A percentile compares a stretch with the other conserved stretches of the same genome.
Conservation (phyloP, 768 basidiomycete species). For the Antrodiella citrinella region DNA sequence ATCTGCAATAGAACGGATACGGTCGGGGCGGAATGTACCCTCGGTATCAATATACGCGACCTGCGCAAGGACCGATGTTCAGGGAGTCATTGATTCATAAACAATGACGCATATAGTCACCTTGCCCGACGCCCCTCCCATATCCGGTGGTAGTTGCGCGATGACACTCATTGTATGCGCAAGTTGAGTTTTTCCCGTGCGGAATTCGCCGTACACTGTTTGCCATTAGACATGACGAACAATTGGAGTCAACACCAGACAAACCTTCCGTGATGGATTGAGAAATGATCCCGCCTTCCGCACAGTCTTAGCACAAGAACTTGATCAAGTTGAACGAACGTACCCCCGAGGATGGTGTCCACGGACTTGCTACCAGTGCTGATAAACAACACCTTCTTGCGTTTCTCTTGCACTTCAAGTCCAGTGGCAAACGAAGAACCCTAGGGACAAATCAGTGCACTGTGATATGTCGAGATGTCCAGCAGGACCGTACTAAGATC, state of each 20-base stretch:
- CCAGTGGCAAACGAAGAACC: conserved; percentile 91
- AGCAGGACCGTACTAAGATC: conserved; percentile 47
- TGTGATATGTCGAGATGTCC: not conserved
- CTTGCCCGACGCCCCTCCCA: conserved; percentile 89
- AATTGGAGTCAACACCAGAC: conserved; percentile 2
- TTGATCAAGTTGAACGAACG: conserved; percentile 10
- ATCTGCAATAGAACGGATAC: conserved; percentile 85
- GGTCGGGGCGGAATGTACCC: conserved; percentile 94
- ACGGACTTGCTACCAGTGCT: conserved; percentile 93
- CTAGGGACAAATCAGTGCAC: conserved; percentile 29
- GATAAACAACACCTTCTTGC: conserved; percentile 71
- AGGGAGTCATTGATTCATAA: not conserved
- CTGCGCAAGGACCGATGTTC: conserved; percentile 25
- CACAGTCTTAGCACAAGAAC: too few relatives aligned
- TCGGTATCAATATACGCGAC: conserved; percentile 93
- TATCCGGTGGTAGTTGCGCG: conserved; percentile 79
- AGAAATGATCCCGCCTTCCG: conserved; percentile 81
- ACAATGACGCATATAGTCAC: conserved; percentile 25
- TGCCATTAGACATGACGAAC: too few relatives aligned
- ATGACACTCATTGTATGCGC: conserved; percentile 94
- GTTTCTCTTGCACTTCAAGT: conserved; percentile 80
- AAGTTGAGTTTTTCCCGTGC: conserved; percentile 93
- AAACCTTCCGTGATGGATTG: conserved; percentile 90
- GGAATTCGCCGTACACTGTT: conserved; percentile 96
- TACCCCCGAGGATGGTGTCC: conserved; percentile 83